Conservation (phyloP, 768 basidiomycete species). For the Tubosaeta sp. region DNA sequence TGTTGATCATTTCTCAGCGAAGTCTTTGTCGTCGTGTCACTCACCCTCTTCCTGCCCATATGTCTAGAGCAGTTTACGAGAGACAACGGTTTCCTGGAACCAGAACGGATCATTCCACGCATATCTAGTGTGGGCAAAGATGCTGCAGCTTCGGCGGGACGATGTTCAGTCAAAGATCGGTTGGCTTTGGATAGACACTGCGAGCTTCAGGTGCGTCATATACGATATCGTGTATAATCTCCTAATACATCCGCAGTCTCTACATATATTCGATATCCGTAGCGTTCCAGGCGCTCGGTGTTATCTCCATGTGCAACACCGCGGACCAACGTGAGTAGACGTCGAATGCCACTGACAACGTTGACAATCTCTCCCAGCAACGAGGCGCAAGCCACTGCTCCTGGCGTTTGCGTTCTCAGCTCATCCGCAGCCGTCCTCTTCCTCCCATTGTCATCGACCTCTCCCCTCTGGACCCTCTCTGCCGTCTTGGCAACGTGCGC, state of each 20-base stretch:
- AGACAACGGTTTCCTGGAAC: slow-evolving; percentile 78
- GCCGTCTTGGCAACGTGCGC: slow-evolving; percentile 63
- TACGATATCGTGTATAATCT: neutral
- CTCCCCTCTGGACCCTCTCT: no score
- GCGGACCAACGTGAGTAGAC: slow-evolving; percentile 80
- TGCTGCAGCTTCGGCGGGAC: slow-evolving; percentile 31
- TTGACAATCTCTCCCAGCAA: slow-evolving; percentile 38
- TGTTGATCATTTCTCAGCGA: slow-evolving; percentile 42
- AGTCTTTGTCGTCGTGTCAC: slow-evolving; percentile 75
- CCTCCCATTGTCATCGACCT: no score
- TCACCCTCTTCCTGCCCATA: slow-evolving; percentile 80
- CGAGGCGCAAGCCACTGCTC: slow-evolving; percentile 75
- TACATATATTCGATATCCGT: slow-evolving; percentile 88
- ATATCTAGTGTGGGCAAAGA: slow-evolving; percentile 11
- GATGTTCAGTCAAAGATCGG: slow-evolving; percentile 79
- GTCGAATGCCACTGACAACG: neutral
- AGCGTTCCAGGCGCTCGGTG: slow-evolving; percentile 85
- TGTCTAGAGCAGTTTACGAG: slow-evolving; percentile 85
- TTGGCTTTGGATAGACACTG: slow-evolving; percentile 86
- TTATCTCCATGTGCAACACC: slow-evolving; percentile 90
- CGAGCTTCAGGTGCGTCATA: slow-evolving; percentile 74
- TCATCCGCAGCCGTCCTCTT: no score
- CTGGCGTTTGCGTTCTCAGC: slow-evolving; percentile 50
- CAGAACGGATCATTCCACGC: slow-evolving; percentile 65
- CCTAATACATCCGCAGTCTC: slow-evolving; percentile 44